phyloP scores from a whole-genome alignment of 2,329 filamentous ascomycete species.

The Penicillium sp. region DNA sequence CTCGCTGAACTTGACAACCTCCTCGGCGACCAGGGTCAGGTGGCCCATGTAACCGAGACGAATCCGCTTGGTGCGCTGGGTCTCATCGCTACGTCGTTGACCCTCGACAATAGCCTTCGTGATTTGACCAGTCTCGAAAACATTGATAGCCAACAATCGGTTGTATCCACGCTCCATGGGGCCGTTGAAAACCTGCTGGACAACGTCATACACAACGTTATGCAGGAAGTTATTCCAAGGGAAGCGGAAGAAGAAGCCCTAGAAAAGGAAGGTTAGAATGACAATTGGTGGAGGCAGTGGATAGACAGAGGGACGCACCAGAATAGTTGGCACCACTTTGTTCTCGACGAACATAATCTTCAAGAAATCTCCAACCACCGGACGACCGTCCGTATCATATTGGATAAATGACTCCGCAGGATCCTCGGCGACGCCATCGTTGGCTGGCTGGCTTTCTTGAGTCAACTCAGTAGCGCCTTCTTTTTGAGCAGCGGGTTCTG shows the following conservation, averaged over 20 bases:
- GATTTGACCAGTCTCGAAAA: slow-evolving; percentile 88
- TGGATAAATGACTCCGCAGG: slow-evolving; percentile 51
- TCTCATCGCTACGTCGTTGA: slow-evolving; percentile 82
- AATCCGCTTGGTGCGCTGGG: slow-evolving; percentile 80
- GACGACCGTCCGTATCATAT: slow-evolving; percentile 62
- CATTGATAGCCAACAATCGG: slow-evolving; percentile 80
- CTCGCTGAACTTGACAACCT: slow-evolving; percentile 98
- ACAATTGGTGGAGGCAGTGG: not conserved
- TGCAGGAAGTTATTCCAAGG: slow-evolving; percentile 99
- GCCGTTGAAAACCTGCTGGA: slow-evolving; percentile 98
- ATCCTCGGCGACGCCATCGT: slow-evolving; percentile 25
- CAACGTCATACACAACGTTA: slow-evolving; percentile 98
- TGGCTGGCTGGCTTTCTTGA: slow-evolving; percentile 23
- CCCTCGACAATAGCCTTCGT: slow-evolving; percentile 91
- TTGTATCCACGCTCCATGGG: slow-evolving; percentile 97
- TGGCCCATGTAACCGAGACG: slow-evolving; percentile 98
- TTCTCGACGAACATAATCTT: slow-evolving; percentile 98
- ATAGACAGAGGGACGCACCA: slow-evolving; percentile 61
- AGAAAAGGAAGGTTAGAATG: slow-evolving; percentile 5
- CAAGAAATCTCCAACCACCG: slow-evolving; percentile 89
- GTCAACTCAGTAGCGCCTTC: slow-evolving; percentile 15
- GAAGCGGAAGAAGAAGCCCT: slow-evolving; percentile 98
- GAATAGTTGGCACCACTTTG: slow-evolving; percentile 88
- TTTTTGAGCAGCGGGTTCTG: slow-evolving; percentile 21
- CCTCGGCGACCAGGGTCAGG: slow-evolving; percentile 92